Evolutionary conservation across 164 flowering plant genomes (phyloP), one percentile per base, ranked within the genome.

Genomic region (Berberis thunbergii): DNA sequence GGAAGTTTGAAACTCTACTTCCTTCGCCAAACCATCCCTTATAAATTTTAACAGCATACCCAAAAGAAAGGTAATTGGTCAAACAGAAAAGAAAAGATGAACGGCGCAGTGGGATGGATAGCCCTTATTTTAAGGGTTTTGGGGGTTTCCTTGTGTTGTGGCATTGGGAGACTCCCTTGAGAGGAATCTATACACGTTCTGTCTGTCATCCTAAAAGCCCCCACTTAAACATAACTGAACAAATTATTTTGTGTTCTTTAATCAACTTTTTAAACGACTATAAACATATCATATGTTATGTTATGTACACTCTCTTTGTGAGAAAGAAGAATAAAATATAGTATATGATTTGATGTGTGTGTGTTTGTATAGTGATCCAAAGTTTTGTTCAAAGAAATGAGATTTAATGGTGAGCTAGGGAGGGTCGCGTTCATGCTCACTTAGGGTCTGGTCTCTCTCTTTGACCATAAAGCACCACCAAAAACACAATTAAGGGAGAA

Each of bases 171-270:
- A 56, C 60, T 60, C 77, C 63, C 43, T 72, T 41, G 12, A 13
- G 1, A 48, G 78, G 83, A 79, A 76, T 79, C 83, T 74, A 66
- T 46, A 43, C 83, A 79, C 75, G 80, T 76, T 79, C 60, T 66
- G 69, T 72, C 76, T 70, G 72, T 68, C 73, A 61, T 59, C 26
- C 13, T 53, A 59, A 43, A 49, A 43, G 53, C 53, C 61, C 70
- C 59, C 48, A 64, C 45, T 55, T n/a, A 3, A n/a, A 52, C 1
- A 50, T 7, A 50, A 50, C 8, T 4, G 2, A 50, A 50, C 44
- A 41, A 43, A 58, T 45, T 43, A 42, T 7, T 43, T 42, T 10
- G 1, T 43, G 39, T 7, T 59, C 4, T 59, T 43, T 38, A 6
- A 11, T 26, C 62, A 5, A 5, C 62, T 59, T 59, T 26, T 26